A percentile compares a stretch with the other conserved stretches of the same genome.
Conservation (phyloP, 1,139 yeast species). For the Taphrina communis region DNA sequence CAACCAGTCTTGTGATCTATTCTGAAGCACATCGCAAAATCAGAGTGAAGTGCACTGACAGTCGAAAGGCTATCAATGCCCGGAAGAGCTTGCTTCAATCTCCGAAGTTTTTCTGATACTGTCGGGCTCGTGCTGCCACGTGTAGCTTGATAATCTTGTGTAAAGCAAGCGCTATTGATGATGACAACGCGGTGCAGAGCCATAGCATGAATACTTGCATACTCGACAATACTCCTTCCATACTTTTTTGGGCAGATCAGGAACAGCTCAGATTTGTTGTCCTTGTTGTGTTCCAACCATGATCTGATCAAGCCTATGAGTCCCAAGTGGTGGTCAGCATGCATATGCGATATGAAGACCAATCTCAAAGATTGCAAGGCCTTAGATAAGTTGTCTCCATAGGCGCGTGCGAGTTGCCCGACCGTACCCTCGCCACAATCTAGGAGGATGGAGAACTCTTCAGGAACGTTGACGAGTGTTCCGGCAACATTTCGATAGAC, state of each 20-base stretch:
- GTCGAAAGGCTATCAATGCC: slow-evolving; percentile 16
- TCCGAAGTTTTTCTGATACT: not conserved
- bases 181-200: slow-evolving; percentile 50
- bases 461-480: slow-evolving; percentile 21
- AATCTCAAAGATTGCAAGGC: slow-evolving; percentile 65
- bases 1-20: slow-evolving; percentile 31
- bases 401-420: slow-evolving; percentile 71
- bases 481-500: slow-evolving; percentile 64
- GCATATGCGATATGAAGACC: slow-evolving; percentile 83
- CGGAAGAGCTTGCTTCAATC: slow-evolving; percentile 20
- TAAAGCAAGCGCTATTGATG: slow-evolving; percentile 1
- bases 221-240: slow-evolving; percentile 69
- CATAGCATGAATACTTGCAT: slow-evolving; percentile 65
- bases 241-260: slow-evolving; percentile 80
- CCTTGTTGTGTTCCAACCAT: slow-evolving; percentile 61
- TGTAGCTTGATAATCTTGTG: slow-evolving; percentile 1
- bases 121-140: not conserved
- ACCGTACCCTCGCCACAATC: slow-evolving; percentile 96
- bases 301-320: slow-evolving; percentile 60
- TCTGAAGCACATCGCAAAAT: slow-evolving; percentile 24
- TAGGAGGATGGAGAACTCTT: slow-evolving; percentile 55
- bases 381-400: slow-evolving; percentile 56
- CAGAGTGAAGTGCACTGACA: slow-evolving; percentile 35
- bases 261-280: slow-evolving; percentile 51
- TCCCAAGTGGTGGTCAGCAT: slow-evolving; percentile 97